These are phyloP conservation scores for Penicillium glabrum DNA, from an alignment of 2,329 filamentous ascomycete genomes.

Conservation along the genomic window DNA sequence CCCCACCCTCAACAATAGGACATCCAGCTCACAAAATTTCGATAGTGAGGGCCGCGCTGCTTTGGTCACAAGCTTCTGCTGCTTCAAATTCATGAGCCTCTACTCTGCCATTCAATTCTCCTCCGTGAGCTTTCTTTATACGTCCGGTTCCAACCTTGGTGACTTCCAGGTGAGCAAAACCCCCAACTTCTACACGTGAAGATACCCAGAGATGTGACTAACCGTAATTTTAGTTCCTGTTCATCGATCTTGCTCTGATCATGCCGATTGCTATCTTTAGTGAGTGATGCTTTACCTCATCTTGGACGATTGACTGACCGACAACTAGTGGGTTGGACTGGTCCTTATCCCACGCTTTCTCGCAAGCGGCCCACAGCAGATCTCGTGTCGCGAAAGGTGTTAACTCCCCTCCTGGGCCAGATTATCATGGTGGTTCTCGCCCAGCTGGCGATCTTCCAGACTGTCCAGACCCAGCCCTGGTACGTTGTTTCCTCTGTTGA, in stretches of 20 bases:
- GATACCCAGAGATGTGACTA: not conserved
- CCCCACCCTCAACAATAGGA: not conserved
- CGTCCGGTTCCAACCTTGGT: slow-evolving; percentile 87
- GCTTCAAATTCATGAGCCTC: slow-evolving; percentile 99
- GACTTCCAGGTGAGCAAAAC: slow-evolving; percentile 72
- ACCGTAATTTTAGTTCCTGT: slow-evolving; percentile 65
- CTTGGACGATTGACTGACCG: not conserved
- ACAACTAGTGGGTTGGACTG: slow-evolving; percentile 82
- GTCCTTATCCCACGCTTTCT: slow-evolving; percentile 73
- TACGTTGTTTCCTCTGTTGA: slow-evolving; percentile 31
- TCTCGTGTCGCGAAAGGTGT: slow-evolving; percentile 86
- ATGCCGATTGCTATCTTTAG: slow-evolving; percentile 95
- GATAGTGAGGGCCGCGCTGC: slow-evolving; percentile 84
- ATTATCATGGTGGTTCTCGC: slow-evolving; percentile 77
- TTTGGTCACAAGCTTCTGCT: slow-evolving; percentile 97
- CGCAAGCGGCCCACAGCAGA: slow-evolving; percentile 88
- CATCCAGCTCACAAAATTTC: not conserved
- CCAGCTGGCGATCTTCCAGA: slow-evolving; percentile 71
- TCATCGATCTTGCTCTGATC: slow-evolving; percentile 90
- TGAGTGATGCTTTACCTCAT: slow-evolving; percentile 38
- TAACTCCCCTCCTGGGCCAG: slow-evolving; percentile 85
- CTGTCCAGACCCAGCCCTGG: slow-evolving; percentile 79
- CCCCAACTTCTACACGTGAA: not conserved
- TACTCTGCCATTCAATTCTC: slow-evolving; percentile 99
- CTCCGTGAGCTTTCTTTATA: slow-evolving; percentile 93